Evolutionary conservation across 176 grass and related monocot species (phyloP).

Genomic region (Tillandsia fasciculata): DNA sequence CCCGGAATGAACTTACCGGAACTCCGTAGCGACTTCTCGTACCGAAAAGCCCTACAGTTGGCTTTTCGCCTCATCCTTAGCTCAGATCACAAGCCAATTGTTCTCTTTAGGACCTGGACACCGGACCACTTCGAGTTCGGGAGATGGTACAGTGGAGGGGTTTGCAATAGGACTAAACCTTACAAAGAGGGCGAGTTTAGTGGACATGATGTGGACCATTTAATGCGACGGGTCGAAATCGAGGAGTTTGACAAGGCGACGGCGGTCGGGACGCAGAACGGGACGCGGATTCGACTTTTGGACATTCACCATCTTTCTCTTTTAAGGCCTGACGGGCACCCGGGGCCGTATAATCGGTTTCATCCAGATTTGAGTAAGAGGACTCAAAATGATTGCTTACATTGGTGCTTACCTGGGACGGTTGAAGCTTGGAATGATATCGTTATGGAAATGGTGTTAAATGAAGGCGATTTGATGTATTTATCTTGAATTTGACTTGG

Average conservation of each 20-base stretch:
- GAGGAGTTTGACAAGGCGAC: slow-evolving; percentile 51
- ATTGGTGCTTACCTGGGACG: slow-evolving; percentile 83
- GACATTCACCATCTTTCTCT: slow-evolving; percentile 63
- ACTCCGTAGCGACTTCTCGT: slow-evolving; percentile 25
- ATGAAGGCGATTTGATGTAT: background rate
- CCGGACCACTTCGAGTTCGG: slow-evolving; percentile 71
- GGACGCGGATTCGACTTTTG: slow-evolving; percentile 36
- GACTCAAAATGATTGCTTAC: slow-evolving; percentile 76
- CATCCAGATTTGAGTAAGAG: slow-evolving; percentile 43
- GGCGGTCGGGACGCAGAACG: background rate
- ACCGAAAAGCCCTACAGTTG: slow-evolving; percentile 30
- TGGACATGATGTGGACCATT: slow-evolving; percentile 27
- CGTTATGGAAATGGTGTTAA: slow-evolving; percentile 50
- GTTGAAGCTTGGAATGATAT: slow-evolving; percentile 77
- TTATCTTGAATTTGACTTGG: background rate
- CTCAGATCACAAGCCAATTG: slow-evolving; percentile 41
- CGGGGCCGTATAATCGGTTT: background rate
- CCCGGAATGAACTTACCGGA: slow-evolving; percentile 40
- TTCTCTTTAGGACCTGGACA: slow-evolving; percentile 69
- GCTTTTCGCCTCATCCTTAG: slow-evolving; percentile 49
- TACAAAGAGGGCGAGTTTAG: slow-evolving; percentile 39
- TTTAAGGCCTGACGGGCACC: background rate
- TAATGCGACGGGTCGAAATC: slow-evolving; percentile 53
- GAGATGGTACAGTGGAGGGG: slow-evolving; percentile 69
- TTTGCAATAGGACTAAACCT: slow-evolving; percentile 52